Base-by-base conservation (phyloP, 345 rosid species). In the Lepidium aucheri region DNA sequence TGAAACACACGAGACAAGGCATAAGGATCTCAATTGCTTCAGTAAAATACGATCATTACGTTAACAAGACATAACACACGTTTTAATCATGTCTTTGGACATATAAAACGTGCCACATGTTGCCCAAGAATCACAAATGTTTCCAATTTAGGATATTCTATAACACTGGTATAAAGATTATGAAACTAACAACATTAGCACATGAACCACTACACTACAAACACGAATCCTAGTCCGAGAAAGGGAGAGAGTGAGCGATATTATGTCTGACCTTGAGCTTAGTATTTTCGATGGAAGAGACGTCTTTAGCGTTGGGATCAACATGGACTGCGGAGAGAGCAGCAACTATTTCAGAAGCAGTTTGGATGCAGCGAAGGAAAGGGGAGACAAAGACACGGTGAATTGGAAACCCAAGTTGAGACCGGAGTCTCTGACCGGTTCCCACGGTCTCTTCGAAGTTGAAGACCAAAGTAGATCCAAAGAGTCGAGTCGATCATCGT, bases 321-420 rank as follows among this genome's bases (percentile, higher is more conserved):
- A 63, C 55, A 7, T 66, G 73, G 9, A 63, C 67, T 24, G 85
- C 78, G 20, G 80, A 80, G 34, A 86, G 85, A 22, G 85, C 87
- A 5, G 76, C 47, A 4, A 80, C 65, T 5, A 72, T 88, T 74
- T 79, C 76, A 1, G 65, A 52, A 47, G 96, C 97, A 0, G 97
- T 94, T 76, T 90, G 86, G 50, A 90, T 59, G 71, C 99, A 85
- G 4, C 97, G 97, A 67, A 82, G 80, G 63, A 93, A 93, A 11
- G 97, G 95, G 7, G 99, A 94, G 38, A 86, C 88, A 32, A 88
- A 64, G 63, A 88, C 79, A 17, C 99, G 87, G 56, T 92, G 85
- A 82, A 93, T 86, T 6, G 85, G 86, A 53, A 77, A 82, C 17
- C 68, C 68, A 5, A 77, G 70, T 9, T 42, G 68, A 11, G 74